Percentiles rank a stretch among this genome's conserved stretches.
Evolutionary conservation across 73 alveolate genomes (phyloP).

Genomic region (Vitrella brassicaformis): DNA sequence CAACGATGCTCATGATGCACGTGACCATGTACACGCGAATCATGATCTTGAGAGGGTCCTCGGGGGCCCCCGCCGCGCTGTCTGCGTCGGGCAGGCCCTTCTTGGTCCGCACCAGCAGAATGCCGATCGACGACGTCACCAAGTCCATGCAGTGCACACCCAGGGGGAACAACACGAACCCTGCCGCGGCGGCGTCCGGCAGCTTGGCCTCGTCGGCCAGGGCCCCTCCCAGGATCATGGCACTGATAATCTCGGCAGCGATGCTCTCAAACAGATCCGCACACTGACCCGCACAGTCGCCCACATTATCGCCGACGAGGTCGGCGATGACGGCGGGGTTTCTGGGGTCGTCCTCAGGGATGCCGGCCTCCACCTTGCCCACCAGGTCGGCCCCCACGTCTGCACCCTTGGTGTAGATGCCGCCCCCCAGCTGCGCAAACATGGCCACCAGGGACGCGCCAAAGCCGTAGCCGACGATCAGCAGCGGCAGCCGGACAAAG

Average conservation of each 20-base stretch:
- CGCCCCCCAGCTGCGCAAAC: slow-evolving; percentile 97
- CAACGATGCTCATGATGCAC: slow-evolving; percentile 46
- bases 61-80: slow-evolving; percentile 42
- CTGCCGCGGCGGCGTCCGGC: slow-evolving; percentile 34
- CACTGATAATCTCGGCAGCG: slow-evolving; percentile 67
- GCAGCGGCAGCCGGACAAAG: too few species aligned
- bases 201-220: slow-evolving; percentile 51
- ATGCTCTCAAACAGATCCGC: slow-evolving; percentile 69
- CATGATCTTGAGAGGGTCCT: slow-evolving; percentile 58
- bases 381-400: slow-evolving; percentile 88
- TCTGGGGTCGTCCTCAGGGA: slow-evolving; percentile 77
- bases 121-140: slow-evolving; percentile 51
- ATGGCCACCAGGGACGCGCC: slow-evolving; percentile 92
- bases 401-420: slow-evolving; percentile 93
- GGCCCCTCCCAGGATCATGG: slow-evolving; percentile 75
- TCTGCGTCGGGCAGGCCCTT: slow-evolving; percentile 55
- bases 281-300: slow-evolving; percentile 75
- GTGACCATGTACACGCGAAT: slow-evolving; percentile 62
- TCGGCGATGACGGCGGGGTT: slow-evolving; percentile 95
- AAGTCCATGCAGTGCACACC: slow-evolving; percentile 62
- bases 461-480: slow-evolving; percentile 91
- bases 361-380: slow-evolving; percentile 75
- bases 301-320: slow-evolving; percentile 95
- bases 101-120: slow-evolving; percentile 57
- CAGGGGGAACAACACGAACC: slow-evolving; percentile 64